Conservation (phyloP, 148 eudicot genomes). For the Cornus florida region DNA sequence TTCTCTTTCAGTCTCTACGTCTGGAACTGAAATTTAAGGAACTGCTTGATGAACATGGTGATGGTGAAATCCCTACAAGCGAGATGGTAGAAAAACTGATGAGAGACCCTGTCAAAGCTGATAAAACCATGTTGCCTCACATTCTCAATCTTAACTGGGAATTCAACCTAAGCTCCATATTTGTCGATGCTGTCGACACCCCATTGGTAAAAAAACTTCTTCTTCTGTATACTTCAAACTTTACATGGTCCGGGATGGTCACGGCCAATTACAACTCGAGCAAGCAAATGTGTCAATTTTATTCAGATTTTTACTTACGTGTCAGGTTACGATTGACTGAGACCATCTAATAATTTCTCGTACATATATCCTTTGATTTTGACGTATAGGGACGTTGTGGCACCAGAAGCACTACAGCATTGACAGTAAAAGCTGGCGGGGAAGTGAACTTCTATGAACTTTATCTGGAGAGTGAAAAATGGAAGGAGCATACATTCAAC, state of each 20-base stretch:
- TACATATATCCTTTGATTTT: neutral
- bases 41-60: slow-evolving; percentile 31
- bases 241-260: too few relatives aligned
- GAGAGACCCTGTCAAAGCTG: slow-evolving; percentile 62
- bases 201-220: slow-evolving; percentile 44
- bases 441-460: slow-evolving; percentile 58
- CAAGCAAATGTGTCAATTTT: too few relatives aligned
- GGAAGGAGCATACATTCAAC: slow-evolving; percentile 51
- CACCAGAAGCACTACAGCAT: slow-evolving; percentile 63
- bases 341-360: too few relatives aligned
- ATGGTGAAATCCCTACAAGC: slow-evolving; percentile 46
- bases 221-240: too few relatives aligned
- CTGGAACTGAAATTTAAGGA: slow-evolving; percentile 43
- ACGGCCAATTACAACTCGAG: too few relatives aligned
- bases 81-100: slow-evolving; percentile 59
- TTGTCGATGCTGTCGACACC: slow-evolving; percentile 60
- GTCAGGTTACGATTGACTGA: too few relatives aligned
- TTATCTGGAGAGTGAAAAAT: slow-evolving; percentile 48
- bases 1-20: slow-evolving; percentile 44
- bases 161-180: slow-evolving; percentile 55
- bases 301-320: too few relatives aligned
- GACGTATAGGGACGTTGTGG: slow-evolving; percentile 54
- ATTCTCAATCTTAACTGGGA: slow-evolving; percentile 70
- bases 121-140: slow-evolving; percentile 50
- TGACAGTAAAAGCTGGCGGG: slow-evolving; percentile 42